A percentile compares a stretch with the other conserved stretches of the same genome.
These are phyloP conservation scores for Apophysomyces ossiformis DNA, from an alignment of 371 early-diverging fungal genomes.

Conservation along the genomic window DNA sequence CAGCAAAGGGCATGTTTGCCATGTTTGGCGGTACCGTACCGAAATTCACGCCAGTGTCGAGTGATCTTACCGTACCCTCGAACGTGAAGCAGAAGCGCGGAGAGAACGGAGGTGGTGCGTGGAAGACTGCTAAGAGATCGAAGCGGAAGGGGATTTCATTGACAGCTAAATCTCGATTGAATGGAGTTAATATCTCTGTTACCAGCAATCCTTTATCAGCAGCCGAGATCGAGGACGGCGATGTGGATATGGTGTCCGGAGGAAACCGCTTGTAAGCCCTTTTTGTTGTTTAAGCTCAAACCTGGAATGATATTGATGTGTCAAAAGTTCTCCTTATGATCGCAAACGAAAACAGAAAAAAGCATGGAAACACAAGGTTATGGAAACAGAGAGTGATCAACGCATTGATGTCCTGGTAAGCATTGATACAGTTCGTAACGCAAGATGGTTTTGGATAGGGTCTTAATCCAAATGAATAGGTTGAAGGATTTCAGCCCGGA, in stretches of 20 bases:
- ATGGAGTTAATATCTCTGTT: constrained; percentile 32
- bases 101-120: constrained; percentile 28
- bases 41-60: not conserved
- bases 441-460: no score
- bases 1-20: constrained; percentile 31
- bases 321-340: constrained; percentile 41
- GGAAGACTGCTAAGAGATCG: constrained; percentile 23
- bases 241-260: constrained; percentile 43
- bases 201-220: constrained; percentile 20
- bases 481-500: constrained; percentile 42
- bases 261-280: constrained; percentile 39
- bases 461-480: constrained; percentile 15
- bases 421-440: not conserved
- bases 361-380: constrained; percentile 15
- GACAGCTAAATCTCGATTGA: constrained; percentile 27
- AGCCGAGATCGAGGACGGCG: constrained; percentile 26
- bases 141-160: constrained; percentile 22
- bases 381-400: constrained; percentile 20
- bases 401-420: constrained; percentile 40
- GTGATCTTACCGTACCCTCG: constrained; percentile 6
- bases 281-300: not conserved
- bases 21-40: constrained; percentile 38
- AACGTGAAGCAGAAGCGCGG: not conserved
- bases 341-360: constrained; percentile 22
- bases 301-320: not conserved